Percentiles rank a stretch among this genome's conserved stretches.
These are phyloP conservation scores for Fusarium tricinctum DNA, from an alignment of 2,329 filamentous ascomycete species.

Conservation along the genomic window DNA sequence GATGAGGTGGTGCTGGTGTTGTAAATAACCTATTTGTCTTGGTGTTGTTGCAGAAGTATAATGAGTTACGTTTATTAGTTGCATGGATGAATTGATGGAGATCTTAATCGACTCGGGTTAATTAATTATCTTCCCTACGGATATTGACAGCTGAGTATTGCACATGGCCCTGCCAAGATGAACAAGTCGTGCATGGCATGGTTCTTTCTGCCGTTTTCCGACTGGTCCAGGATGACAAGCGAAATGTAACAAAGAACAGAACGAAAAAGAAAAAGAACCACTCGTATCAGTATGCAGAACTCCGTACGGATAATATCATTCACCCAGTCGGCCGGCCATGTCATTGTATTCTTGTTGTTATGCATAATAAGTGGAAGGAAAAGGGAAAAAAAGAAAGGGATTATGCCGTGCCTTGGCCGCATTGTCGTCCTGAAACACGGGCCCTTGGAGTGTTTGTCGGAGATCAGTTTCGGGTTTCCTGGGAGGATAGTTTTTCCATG, in stretches of 20 bases:
- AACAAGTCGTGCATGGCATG: background rate
- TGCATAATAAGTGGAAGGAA: constrained; percentile 4
- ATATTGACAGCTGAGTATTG: background rate
- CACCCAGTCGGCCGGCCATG: too few relatives aligned
- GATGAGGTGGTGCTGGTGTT: constrained; percentile 36
- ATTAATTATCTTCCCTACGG: constrained; percentile 5
- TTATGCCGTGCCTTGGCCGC: constrained; percentile 11
- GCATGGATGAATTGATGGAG: constrained; percentile 19
- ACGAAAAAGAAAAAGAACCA: background rate
- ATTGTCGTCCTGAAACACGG: constrained; percentile 38
- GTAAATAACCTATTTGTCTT: constrained; percentile 14
- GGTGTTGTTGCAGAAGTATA: constrained; percentile 9
- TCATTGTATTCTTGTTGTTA: constrained; percentile 10
- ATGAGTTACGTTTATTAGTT: background rate
- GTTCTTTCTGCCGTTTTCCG: constrained; percentile 16
- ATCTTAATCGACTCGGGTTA: constrained; percentile 11
- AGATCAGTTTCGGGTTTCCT: constrained; percentile 34
- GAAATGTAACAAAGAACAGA: constrained; percentile 13
- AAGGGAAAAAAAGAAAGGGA: background rate
- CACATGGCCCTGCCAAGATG: background rate
- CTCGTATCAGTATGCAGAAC: background rate
- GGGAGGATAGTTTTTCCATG: constrained; percentile 40
- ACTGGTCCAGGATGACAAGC: constrained; percentile 7
- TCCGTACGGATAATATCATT: too few relatives aligned
- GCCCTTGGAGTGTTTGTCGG: constrained; percentile 24